These are phyloP conservation scores for Colletotrichum lentis DNA, from an alignment of 2,329 filamentous ascomycete genomes.

Conservation along the genomic window DNA sequence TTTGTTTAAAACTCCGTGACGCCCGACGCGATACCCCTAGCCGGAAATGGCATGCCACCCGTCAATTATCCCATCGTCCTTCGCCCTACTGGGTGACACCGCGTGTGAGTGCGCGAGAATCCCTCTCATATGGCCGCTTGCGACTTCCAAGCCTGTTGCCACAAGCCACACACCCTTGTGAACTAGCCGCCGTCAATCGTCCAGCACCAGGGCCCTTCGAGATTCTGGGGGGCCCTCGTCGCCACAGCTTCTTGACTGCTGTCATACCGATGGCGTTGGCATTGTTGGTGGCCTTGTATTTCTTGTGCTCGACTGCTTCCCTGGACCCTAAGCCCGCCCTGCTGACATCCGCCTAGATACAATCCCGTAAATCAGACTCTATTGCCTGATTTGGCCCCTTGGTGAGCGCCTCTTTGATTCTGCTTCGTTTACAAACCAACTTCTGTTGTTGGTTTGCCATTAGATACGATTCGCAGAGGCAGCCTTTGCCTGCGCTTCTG, in stretches of 20 bases:
- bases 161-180: conserved; percentile 10
- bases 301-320: neutral
- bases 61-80: conserved; percentile 12
- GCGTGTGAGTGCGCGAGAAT: neutral
- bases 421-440: neutral
- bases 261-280: neutral
- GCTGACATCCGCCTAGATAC: neutral
- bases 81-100: conserved; percentile 13
- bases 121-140: conserved; percentile 11
- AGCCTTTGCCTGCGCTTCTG: conserved; percentile 10
- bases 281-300: neutral
- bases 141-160: conserved; percentile 10
- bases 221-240: neutral
- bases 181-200: neutral
- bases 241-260: conserved; percentile 6
- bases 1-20: conserved; percentile 25
- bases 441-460: neutral
- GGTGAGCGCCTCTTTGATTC: neutral
- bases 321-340: neutral
- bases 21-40: conserved; percentile 21
- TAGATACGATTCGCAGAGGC: neutral
- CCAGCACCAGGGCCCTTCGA: neutral
- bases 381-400: neutral
- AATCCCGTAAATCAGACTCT: no score
- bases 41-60: conserved; percentile 23